A percentile compares a stretch with the other conserved stretches of the same genome.
Evolutionary conservation across 257 asterid species (phyloP).

Genomic region (Galeopsis tetrahit): DNA sequence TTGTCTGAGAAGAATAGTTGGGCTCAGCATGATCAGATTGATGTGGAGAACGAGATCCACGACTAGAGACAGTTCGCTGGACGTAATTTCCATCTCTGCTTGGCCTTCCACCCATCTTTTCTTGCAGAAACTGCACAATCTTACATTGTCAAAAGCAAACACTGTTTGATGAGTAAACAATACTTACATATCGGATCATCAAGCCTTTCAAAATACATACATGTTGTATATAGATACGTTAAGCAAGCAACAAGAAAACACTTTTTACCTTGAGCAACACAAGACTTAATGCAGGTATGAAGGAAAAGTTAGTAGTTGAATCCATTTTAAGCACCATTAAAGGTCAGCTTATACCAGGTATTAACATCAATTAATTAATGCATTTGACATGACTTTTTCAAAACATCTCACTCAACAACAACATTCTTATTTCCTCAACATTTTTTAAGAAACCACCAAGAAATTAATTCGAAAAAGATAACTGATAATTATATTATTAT

Average conservation of each 20-base stretch:
- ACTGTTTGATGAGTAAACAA: conserved; percentile 16
- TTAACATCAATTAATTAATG: conserved; percentile 6
- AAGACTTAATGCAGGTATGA: neutral
- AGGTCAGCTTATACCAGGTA: conserved; percentile 17
- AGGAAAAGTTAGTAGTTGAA: neutral
- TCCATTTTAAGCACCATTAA: conserved; percentile 18
- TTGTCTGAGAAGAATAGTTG: conserved; percentile 24
- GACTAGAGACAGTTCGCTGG: neutral
- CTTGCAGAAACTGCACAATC: neutral
- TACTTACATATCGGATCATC: neutral
- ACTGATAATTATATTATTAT: neutral
- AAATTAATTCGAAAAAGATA: neutral
- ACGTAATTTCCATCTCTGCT: neutral
- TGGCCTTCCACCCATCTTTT: conserved; percentile 47
- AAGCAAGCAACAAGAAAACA: neutral
- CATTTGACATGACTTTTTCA: conserved; percentile 37
- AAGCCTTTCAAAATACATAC: neutral
- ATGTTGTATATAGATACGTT: neutral
- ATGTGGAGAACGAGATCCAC: conserved; percentile 33
- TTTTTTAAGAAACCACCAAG: conserved; percentile 26
- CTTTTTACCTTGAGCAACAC: conserved; percentile 23
- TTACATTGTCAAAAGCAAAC: conserved; percentile 6
- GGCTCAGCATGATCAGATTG: conserved; percentile 15
- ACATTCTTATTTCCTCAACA: neutral
- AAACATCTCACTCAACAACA: conserved; percentile 28